These are phyloP conservation scores for Leccinum disarticulatum DNA, from an alignment of 768 basidiomycete species.

Conservation along the genomic window DNA sequence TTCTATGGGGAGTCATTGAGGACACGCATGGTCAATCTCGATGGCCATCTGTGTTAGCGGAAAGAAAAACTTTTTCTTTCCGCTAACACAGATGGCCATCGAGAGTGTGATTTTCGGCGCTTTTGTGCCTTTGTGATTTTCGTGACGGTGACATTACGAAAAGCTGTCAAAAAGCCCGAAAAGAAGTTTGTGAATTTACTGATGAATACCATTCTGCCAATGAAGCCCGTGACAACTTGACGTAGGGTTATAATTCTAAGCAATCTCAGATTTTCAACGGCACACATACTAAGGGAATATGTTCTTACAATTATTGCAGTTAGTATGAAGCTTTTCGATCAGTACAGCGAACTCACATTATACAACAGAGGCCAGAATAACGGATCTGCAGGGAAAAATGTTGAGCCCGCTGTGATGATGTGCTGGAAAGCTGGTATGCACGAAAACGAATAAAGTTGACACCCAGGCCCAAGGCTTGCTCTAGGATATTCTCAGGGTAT, in stretches of 20 bases:
- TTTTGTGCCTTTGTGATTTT: too few species aligned
- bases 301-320: background rate
- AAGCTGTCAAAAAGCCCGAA: too few species aligned
- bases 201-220: background rate
- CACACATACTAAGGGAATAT: background rate
- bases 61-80: too few species aligned
- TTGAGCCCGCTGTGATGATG: background rate
- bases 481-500: background rate
- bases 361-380: background rate
- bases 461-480: constrained; percentile 2
- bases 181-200: too few species aligned
- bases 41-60: background rate
- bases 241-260: background rate
- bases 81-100: too few species aligned
- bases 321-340: background rate
- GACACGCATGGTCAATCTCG: too few species aligned
- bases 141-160: too few species aligned
- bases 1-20: too few species aligned
- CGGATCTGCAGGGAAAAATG: background rate
- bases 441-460: constrained; percentile 1
- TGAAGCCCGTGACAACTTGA: background rate
- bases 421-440: background rate
- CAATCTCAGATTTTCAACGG: background rate
- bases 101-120: too few species aligned
- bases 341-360: background rate